Evolutionary conservation across 768 basidiomycete species (phyloP).

Genomic region (Mycena indigotica): DNA sequence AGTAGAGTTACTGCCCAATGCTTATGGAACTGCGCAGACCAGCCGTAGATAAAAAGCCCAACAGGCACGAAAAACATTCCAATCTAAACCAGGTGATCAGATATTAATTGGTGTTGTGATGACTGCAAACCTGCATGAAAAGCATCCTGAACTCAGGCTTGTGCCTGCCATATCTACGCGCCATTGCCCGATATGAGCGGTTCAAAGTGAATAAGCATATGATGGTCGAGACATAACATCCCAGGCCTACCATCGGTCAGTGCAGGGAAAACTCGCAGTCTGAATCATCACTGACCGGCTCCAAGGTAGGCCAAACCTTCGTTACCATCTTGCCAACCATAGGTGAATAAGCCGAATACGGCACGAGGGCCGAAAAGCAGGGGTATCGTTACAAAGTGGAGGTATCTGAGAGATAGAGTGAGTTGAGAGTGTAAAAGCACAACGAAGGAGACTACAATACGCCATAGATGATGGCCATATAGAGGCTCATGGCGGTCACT

Average conservation of each 20-base stretch:
- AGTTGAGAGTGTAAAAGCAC: neutral
- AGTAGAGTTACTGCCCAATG: neutral
- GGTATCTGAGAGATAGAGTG: neutral
- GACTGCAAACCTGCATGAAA: neutral
- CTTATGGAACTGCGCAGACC: neutral
- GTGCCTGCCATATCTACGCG: neutral
- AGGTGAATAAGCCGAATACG: neutral
- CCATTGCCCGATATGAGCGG: neutral
- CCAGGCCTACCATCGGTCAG: neutral
- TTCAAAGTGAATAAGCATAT: neutral
- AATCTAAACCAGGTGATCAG: neutral
- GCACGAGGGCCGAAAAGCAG: neutral
- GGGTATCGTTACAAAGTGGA: neutral
- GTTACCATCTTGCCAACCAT: neutral
- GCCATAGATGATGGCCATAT: neutral
- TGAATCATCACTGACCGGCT: neutral
- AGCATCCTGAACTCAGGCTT: neutral
- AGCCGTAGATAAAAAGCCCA: neutral
- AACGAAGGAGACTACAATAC: neutral
- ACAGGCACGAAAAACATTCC: neutral
- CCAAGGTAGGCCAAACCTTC: conserved; percentile 1
- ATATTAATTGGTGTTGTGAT: neutral
- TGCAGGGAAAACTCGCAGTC: no score
- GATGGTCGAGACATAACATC: neutral
- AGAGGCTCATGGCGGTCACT: neutral